Evolutionary conservation across 2,329 filamentous ascomycete genomes (phyloP).

Genomic region (Colletotrichum noveboracense): DNA sequence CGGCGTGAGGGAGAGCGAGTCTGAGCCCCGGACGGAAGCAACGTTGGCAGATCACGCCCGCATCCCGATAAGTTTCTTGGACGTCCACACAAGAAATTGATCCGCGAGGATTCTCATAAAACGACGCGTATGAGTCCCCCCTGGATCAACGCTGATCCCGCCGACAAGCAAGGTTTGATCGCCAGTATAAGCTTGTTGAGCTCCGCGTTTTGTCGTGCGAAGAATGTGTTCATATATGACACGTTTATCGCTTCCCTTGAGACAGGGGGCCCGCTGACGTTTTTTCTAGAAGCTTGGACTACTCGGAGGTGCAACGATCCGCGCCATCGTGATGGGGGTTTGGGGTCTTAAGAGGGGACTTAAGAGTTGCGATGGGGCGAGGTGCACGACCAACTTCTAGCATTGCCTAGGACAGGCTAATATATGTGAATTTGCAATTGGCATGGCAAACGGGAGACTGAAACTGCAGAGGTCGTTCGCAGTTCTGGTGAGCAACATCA

Average conservation of each 20-base stretch:
- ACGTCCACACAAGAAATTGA: neutral
- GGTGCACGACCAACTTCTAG: neutral
- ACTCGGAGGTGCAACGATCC: neutral
- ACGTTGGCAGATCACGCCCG: neutral
- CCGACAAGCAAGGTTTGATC: neutral
- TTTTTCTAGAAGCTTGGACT: neutral
- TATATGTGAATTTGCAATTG: neutral
- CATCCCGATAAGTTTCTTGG: neutral
- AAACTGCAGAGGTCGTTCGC: accelerated
- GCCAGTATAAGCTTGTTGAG: neutral
- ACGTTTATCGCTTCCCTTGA: neutral
- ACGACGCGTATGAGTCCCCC: neutral
- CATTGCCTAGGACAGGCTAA: neutral
- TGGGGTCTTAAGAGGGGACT: neutral
- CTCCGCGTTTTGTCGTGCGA: neutral
- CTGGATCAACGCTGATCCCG: neutral
- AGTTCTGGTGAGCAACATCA: neutral
- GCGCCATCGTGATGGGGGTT: neutral
- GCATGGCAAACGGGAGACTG: neutral
- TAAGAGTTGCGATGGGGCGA: neutral
- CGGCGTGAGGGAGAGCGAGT: neutral
- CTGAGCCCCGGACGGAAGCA: neutral
- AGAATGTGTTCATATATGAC: neutral
- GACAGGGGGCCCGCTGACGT: neutral
- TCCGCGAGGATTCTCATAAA: neutral